Percentiles rank a stretch among this genome's conserved stretches.
Conservation (phyloP, 2,329 filamentous ascomycete genomes). For the Aspergillus novofumigatus region DNA sequence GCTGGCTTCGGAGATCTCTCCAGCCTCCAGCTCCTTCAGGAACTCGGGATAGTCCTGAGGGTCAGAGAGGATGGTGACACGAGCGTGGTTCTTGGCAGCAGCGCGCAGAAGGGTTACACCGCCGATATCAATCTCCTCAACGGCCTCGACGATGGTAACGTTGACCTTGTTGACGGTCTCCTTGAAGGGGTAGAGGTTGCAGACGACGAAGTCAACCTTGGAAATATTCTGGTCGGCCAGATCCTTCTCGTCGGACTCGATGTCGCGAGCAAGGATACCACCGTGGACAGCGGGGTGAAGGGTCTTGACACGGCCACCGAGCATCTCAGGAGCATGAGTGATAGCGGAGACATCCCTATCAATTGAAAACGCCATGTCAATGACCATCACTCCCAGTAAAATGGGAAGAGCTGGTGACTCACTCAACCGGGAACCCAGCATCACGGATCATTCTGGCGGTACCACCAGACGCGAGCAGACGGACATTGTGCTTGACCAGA, state of each 20-base stretch:
- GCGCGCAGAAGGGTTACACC: constrained; percentile 94
- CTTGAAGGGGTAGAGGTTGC: constrained; percentile 99
- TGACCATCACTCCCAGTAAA: constrained; percentile 5
- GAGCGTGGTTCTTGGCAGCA: constrained; percentile 94
- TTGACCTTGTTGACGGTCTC: constrained; percentile 96
- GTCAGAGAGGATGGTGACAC: constrained; percentile 94
- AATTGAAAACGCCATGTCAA: not conserved
- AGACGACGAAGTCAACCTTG: constrained; percentile 94
- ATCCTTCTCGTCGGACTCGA: constrained; percentile 94
- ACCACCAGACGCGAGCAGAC: constrained; percentile 89
- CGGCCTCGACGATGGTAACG: constrained; percentile 91
- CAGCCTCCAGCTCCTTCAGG: constrained; percentile 79
- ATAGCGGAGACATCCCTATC: constrained; percentile 91
- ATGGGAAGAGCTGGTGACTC: constrained; percentile 36
- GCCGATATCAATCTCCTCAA: constrained; percentile 98
- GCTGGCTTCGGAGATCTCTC: constrained; percentile 79
- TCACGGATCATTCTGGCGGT: constrained; percentile 96
- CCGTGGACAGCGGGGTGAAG: constrained; percentile 88
- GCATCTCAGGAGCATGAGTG: constrained; percentile 95
- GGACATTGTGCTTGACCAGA: constrained; percentile 81
- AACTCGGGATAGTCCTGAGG: constrained; percentile 92
- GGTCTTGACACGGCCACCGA: constrained; percentile 88
- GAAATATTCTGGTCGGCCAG: constrained; percentile 90
- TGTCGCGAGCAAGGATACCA: constrained; percentile 83
- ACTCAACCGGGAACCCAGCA: constrained; percentile 93